Evolutionary conservation across 2,329 filamentous ascomycete genomes (phyloP), one percentile per base, ranked within the genome.

Genomic region (Bipolaris cookei): DNA sequence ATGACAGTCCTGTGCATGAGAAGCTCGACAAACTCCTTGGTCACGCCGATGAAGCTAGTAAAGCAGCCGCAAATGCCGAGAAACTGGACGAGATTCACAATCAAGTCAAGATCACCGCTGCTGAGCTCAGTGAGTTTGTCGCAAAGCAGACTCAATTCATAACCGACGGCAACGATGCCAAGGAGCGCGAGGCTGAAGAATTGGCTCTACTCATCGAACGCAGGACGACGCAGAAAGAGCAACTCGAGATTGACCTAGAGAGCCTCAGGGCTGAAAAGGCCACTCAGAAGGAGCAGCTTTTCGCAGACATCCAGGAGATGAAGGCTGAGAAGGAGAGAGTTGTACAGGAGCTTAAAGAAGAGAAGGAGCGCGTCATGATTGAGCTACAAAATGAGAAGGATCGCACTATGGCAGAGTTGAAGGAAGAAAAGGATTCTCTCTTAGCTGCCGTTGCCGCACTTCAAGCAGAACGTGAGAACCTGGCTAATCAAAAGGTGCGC

Each of bases 51-150:
- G 83, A 85, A 18, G 85, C 90, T 0, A 85, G 85, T 49, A 88
- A 91, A 70, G 87, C 90, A 1, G 85, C 91, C 34, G 82, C 84
- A 4, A 91, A 93, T 65, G 84, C 97, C 43, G 89, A 90, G 61
- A 90, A 91, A 21, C 84, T 99, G 4, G 92, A 97, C 65, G 86
- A 92, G 74, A 95, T 98, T 48, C 92, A 97, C 69, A 84, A 90
- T 63, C 90, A 96, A 65, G 92, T 99, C 54, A 86, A 91, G 73
- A 84, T 88, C 57, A 96, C 92, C 1, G 92, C 94, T 1, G 86
- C 88, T 18, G 92, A 96, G 71, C 88, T 99, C 52, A 89, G 90
- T 2, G 86, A 89, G 39, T 97, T 97, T 72, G 85, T 98, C 18
- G 84, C 88, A 2, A 82, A 83, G 2, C 93, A 97, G 74, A 90